These are phyloP conservation scores for Grosmannia clavigera DNA, from an alignment of 2,329 filamentous ascomycete genomes.

Conservation along the genomic window DNA sequence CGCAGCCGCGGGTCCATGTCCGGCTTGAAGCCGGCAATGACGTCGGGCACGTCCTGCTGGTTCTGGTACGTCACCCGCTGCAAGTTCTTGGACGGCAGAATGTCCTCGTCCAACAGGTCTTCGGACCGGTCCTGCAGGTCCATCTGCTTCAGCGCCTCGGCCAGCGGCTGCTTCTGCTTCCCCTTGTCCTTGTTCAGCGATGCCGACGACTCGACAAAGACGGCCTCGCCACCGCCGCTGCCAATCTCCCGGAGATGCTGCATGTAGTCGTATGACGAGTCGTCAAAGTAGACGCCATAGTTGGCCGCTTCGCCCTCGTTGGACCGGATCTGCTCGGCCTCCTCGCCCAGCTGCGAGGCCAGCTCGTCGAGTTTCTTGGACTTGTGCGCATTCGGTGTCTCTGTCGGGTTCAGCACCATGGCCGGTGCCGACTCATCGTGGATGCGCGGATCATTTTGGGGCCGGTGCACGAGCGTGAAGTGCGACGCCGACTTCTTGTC, in stretches of 20 bases:
- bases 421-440: slow-evolving; percentile 80
- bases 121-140: slow-evolving; percentile 40
- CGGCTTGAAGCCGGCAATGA: slow-evolving; percentile 85
- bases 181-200: slow-evolving; percentile 54
- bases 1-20: slow-evolving; percentile 92
- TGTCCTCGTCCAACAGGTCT: slow-evolving; percentile 57
- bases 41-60: slow-evolving; percentile 85
- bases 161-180: slow-evolving; percentile 70
- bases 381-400: slow-evolving; percentile 33
- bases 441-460: slow-evolving; percentile 94
- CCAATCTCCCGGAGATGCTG: slow-evolving; percentile 92
- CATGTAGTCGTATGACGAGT: slow-evolving; percentile 98
- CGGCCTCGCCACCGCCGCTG: slow-evolving; percentile 56
- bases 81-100: slow-evolving; percentile 69
- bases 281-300: slow-evolving; percentile 89
- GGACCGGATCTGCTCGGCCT: slow-evolving; percentile 52
- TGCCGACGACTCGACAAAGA: slow-evolving; percentile 67
- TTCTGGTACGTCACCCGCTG: slow-evolving; percentile 73
- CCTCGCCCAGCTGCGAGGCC: slow-evolving; percentile 58
- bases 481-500: slow-evolving; percentile 88
- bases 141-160: slow-evolving; percentile 63
- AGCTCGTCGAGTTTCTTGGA: slow-evolving; percentile 65
- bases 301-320: slow-evolving; percentile 96
- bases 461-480: slow-evolving; percentile 88
- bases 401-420: slow-evolving; percentile 72